phyloP scores from a whole-genome alignment of 192 early-diverging fungal species.

The Linnemannia zychae region DNA sequence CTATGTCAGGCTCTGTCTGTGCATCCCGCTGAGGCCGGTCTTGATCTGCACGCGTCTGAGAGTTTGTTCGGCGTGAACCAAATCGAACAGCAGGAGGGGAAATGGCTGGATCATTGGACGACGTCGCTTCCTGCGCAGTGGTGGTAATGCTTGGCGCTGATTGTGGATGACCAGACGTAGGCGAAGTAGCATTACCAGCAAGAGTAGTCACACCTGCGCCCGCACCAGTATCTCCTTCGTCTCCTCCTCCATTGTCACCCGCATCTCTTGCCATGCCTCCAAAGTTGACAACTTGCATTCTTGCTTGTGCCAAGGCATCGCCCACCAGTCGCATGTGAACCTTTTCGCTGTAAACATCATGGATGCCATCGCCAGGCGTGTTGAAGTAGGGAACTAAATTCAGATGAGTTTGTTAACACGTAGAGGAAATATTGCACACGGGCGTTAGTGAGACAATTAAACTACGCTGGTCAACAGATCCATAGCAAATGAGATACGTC shows the following conservation, averaged over 20 bases:
- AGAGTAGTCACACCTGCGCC: not conserved
- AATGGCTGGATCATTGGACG: not conserved
- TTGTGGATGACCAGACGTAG: not conserved
- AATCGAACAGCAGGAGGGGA: not conserved
- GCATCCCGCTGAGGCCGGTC: not conserved
- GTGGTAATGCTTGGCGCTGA: not conserved
- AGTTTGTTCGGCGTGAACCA: not conserved
- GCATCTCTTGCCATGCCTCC: slow-evolving; percentile 14
- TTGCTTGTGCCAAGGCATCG: slow-evolving; percentile 43
- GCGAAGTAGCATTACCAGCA: not conserved
- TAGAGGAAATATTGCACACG: not conserved
- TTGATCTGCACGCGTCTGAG: not conserved
- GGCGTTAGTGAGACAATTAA: not conserved
- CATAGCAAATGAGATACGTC: not conserved
- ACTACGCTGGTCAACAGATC: not conserved
- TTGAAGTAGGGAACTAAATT: slow-evolving; percentile 37
- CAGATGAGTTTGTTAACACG: no score
- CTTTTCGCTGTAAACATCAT: slow-evolving; percentile 41
- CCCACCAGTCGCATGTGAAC: slow-evolving; percentile 26
- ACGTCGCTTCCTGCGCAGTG: not conserved
- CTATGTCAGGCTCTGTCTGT: not conserved
- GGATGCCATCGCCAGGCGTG: slow-evolving; percentile 41
- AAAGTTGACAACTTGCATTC: slow-evolving; percentile 43
- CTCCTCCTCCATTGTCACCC: not conserved
- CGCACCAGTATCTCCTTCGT: not conserved